Conservation (phyloP, 805 yeast species). For the Saccharomyces kudriavzevii region DNA sequence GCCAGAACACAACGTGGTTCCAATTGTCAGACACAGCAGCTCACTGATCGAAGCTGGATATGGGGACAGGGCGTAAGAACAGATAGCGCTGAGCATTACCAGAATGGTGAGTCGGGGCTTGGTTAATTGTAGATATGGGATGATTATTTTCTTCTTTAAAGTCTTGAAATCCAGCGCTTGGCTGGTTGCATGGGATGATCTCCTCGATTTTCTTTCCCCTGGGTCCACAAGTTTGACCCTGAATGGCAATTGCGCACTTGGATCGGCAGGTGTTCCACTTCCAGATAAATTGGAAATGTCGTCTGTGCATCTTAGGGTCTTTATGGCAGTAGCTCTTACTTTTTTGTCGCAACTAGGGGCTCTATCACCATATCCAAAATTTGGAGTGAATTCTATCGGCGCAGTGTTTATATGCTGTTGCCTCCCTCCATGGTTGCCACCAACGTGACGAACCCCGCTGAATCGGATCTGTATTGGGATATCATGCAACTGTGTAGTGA, state of each 20-base stretch:
- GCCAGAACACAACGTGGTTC: constrained; percentile 83
- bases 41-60: constrained; percentile 64
- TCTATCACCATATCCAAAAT: constrained; percentile 14
- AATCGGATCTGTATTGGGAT: neutral
- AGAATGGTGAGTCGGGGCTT: constrained; percentile 84
- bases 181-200: constrained; percentile 4
- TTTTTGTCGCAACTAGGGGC: constrained; percentile 1
- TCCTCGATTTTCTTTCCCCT: constrained; percentile 7
- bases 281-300: constrained; percentile 14
- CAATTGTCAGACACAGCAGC: constrained; percentile 64
- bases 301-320: constrained; percentile 31
- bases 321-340: constrained; percentile 19
- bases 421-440: neutral
- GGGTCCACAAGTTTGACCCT: constrained; percentile 39
- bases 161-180: constrained; percentile 6
- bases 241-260: constrained; percentile 39
- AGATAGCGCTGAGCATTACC: constrained; percentile 84
- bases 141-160: constrained; percentile 34
- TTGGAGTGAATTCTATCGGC: constrained; percentile 34
- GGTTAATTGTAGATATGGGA: constrained; percentile 71
- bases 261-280: neutral
- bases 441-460: neutral
- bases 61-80: constrained; percentile 91
- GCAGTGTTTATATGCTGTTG: constrained; percentile 26
- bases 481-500: neutral